Evolutionary conservation across 345 rosid species (phyloP), one percentile per base, ranked within the genome.

Genomic region (Aurinia saxatilis): DNA sequence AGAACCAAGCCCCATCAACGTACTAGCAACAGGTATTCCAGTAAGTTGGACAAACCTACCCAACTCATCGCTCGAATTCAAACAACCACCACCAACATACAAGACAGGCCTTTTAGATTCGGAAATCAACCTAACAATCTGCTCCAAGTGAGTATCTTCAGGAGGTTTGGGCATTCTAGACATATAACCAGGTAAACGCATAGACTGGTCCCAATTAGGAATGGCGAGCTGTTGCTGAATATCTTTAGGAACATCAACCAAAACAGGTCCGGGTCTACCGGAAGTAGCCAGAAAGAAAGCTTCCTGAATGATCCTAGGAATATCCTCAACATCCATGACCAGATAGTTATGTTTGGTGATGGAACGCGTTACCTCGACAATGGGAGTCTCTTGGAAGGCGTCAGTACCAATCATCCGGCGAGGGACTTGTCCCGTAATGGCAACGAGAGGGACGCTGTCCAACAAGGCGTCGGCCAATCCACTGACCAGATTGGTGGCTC

Each of bases 61-160:
- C 82, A 90, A 58, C 60, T 93, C 97, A 39, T 85, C 78, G 23
- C 99, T 84, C 0, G 96, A 87, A 78, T 90, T 90, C 86, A 87
- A 80, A 72, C 99, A 90, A 23, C 99, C 99, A 55, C 99, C 99
- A 52, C 99, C 99, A 37, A 87, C 96, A 69, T 93, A 93, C 83
- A 93, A 74, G 16, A 93, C 99, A 0, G 96, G 97, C 53, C 75
- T 93, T 87, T 81, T 90, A 0, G 92, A 80, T 51, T 93, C 91
- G 0, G 79, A 83, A 33, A 90, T 70, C 74, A 90, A 72, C 81
- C 95, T 84, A 63, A 90, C 77, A 70, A 93, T 86, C 81, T 82
- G 95, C 54, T 88, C 89, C 44, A 93, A 76, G 38, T 77, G 90
- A 1, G 71, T 37, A 59, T 61, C 74, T 15, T 21, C 44, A 0